Evolutionary conservation across 2,329 filamentous ascomycete species (phyloP).

Genomic region (Penicillium occitanis): DNA sequence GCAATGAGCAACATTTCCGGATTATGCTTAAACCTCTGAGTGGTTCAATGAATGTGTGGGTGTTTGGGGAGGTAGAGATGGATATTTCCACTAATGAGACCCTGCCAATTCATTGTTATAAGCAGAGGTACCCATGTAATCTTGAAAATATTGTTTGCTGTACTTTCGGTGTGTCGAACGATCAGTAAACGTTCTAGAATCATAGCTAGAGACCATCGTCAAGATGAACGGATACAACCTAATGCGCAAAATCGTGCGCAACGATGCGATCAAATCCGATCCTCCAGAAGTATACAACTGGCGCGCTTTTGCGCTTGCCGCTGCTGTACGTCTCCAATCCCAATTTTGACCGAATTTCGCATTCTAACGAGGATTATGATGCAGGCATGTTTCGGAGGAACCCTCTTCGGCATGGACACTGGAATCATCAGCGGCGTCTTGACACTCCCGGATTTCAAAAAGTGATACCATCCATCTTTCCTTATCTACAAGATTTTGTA

Average conservation of each 20-base stretch:
- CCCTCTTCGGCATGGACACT: conserved; percentile 66
- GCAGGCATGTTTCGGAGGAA: conserved; percentile 65
- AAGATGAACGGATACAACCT: conserved; percentile 4
- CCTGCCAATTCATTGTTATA: neutral
- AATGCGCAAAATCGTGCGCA: conserved; percentile 56
- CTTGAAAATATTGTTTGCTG: neutral
- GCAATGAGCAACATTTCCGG: neutral
- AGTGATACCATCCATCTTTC: conserved; percentile 36
- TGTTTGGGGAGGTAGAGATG: neutral
- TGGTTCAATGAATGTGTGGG: neutral
- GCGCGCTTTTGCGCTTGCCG: conserved; percentile 64
- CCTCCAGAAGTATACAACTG: conserved; percentile 69
- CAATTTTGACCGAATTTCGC: too few species aligned
- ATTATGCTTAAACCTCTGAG: neutral
- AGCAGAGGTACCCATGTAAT: neutral
- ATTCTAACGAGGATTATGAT: too few species aligned
- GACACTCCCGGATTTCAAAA: conserved; percentile 58
- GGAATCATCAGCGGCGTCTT: conserved; percentile 69
- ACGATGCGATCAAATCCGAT: conserved; percentile 69
- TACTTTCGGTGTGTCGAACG: neutral
- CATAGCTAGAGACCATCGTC: neutral
- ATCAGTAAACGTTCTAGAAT: neutral
- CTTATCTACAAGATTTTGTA: neutral
- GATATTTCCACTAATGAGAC: neutral
- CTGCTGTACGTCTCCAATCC: conserved; percentile 45